Conservation (phyloP, 2,329 filamentous ascomycete genomes). For the Fusarium zealandicum region DNA sequence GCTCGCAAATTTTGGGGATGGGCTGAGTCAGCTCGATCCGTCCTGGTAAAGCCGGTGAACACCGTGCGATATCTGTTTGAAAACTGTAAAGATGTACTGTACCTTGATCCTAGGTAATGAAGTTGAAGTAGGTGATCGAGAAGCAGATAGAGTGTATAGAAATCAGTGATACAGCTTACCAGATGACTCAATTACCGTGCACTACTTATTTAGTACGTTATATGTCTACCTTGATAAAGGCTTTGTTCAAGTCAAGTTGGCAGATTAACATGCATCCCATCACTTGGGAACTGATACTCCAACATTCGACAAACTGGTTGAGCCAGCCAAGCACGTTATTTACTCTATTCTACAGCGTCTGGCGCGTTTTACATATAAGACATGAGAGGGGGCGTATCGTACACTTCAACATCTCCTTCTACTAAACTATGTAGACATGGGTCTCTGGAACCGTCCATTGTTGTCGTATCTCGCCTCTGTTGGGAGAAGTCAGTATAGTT, state of each 20-base stretch:
- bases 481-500: conserved; percentile 44
- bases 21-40: neutral
- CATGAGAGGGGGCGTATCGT: conserved; percentile 33
- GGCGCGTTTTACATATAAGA: conserved; percentile 20
- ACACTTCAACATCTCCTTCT: conserved; percentile 19
- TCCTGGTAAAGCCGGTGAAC: too few species aligned
- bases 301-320: too few species aligned
- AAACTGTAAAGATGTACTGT: neutral
- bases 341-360: conserved; percentile 11
- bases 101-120: too few species aligned
- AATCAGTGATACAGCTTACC: too few species aligned
- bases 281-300: too few species aligned
- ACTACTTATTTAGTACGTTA: too few species aligned
- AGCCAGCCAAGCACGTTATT: neutral
- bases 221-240: too few species aligned
- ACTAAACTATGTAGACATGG: conserved; percentile 41
- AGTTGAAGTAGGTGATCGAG: too few species aligned
- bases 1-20: neutral
- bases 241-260: too few species aligned
- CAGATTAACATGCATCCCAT: too few species aligned
- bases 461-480: conserved; percentile 57
- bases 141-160: too few species aligned
- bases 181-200: too few species aligned
- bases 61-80: neutral
- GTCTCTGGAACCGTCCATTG: conserved; percentile 54